Evolutionary conservation across 495 filamentous ascomycete genomes (phyloP).

Genomic region (Pseudomonodictys pantanalensis): DNA sequence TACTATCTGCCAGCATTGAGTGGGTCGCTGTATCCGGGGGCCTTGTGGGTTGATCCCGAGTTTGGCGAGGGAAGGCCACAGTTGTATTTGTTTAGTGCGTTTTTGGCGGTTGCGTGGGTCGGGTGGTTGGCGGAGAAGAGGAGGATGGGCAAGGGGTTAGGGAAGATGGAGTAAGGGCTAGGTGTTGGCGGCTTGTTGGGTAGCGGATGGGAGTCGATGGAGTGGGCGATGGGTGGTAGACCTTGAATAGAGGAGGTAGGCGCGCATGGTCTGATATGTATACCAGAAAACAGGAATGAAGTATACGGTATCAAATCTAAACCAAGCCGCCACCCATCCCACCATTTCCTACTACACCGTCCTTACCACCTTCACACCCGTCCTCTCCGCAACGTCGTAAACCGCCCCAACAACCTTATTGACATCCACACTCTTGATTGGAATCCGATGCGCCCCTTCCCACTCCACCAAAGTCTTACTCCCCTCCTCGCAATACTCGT

Average conservation of each 20-base stretch:
- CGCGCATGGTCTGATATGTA: too few relatives aligned
- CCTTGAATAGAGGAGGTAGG: too few relatives aligned
- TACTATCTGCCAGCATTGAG: conserved; percentile 29
- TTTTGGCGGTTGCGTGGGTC: conserved; percentile 10
- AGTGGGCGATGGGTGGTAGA: too few relatives aligned
- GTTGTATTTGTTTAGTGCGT: neutral
- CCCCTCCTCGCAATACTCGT: conserved; percentile 49
- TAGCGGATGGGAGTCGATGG: neutral
- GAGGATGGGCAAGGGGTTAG: neutral
- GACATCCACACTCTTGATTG: conserved; percentile 56
- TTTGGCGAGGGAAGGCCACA: conserved; percentile 20
- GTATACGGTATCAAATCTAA: too few relatives aligned
- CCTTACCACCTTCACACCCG: conserved; percentile 31
- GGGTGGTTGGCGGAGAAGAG: conserved; percentile 10
- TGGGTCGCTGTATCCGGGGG: conserved; percentile 26
- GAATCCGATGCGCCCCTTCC: conserved; percentile 59
- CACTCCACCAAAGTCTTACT: conserved; percentile 55
- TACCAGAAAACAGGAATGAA: too few relatives aligned
- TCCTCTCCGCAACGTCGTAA: conserved; percentile 44
- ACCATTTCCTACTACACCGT: conserved; percentile 8
- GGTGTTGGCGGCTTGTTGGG: neutral
- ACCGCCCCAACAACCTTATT: conserved; percentile 49
- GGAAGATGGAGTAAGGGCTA: neutral
- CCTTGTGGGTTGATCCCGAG: conserved; percentile 26
- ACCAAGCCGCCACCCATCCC: too few relatives aligned